These are phyloP conservation scores for Metrosideros polymorpha DNA, from an alignment of 441 rosid genomes.

Conservation along the genomic window DNA sequence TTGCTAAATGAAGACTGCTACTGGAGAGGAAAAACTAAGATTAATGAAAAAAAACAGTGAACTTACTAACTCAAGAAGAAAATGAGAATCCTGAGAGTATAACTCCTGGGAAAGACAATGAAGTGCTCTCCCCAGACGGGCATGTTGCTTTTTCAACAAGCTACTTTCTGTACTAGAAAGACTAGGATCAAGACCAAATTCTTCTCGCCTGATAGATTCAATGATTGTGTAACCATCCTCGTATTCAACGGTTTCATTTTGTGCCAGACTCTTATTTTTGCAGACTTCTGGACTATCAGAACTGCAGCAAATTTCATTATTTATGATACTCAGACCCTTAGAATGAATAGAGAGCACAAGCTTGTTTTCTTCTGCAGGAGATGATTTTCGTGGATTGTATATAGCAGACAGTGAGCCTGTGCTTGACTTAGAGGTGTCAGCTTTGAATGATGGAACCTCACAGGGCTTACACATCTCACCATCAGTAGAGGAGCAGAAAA, in stretches of 20 bases:
- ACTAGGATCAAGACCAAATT: constrained; percentile 76
- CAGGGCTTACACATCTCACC: not conserved
- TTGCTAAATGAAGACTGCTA: not conserved
- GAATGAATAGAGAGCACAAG: not conserved
- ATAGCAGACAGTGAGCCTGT: constrained; percentile 5
- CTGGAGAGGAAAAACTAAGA: not conserved
- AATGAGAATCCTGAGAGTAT: constrained; percentile 98
- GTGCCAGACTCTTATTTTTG: constrained; percentile 13
- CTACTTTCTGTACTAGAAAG: constrained; percentile 58
- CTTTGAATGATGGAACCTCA: constrained; percentile 6
- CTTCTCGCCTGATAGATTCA: constrained; percentile 86
- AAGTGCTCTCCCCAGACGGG: constrained; percentile 98
- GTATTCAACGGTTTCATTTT: constrained; percentile 18
- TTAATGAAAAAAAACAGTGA: not conserved
- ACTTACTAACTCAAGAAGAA: constrained; percentile 96
- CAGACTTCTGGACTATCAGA: not conserved
- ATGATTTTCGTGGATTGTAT: not conserved
- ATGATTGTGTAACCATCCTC: constrained; percentile 41
- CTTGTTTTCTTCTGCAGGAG: not conserved
- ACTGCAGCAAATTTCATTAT: not conserved
- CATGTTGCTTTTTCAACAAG: constrained; percentile 94
- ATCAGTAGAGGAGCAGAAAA: constrained; percentile 21
- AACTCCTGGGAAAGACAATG: constrained; percentile 97
- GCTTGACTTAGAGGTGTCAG: constrained; percentile 12
- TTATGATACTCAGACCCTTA: not conserved